Percentiles rank a stretch among this genome's conserved stretches.
Evolutionary conservation across 2,329 filamentous ascomycete species (phyloP).

Genomic region (Neopestalotiopsis rosae): DNA sequence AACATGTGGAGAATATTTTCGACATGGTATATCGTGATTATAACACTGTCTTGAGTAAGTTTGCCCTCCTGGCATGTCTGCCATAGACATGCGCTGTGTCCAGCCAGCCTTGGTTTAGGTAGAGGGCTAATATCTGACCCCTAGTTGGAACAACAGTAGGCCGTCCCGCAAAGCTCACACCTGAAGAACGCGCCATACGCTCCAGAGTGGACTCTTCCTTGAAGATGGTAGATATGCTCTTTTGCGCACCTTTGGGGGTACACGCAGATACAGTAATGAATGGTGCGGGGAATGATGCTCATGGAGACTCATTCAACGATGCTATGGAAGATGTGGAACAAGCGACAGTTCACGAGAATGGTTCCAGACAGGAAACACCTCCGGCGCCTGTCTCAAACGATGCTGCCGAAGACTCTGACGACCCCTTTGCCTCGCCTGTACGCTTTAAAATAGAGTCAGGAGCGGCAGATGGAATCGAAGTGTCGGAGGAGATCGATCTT

Average conservation of each 20-base stretch:
- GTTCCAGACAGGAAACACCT: background rate
- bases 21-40: constrained; percentile 3
- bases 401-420: background rate
- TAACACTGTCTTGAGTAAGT: constrained; percentile 3
- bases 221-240: background rate
- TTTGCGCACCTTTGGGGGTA: background rate
- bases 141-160: background rate
- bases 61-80: background rate
- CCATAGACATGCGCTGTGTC: background rate
- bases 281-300: background rate
- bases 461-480: background rate
- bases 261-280: background rate
- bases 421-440: background rate
- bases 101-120: too few relatives aligned
- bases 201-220: background rate
- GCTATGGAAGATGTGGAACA: background rate
- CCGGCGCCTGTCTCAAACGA: background rate
- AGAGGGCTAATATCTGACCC: too few relatives aligned
- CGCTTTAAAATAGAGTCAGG: background rate
- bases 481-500: background rate
- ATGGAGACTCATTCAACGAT: background rate
- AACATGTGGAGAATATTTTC: constrained; percentile 5
- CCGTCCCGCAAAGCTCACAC: background rate
- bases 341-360: background rate
- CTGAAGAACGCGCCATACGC: constrained; percentile 3